Conservation (phyloP, 192 early-diverging fungal genomes). For the Spinellus fusiger region DNA sequence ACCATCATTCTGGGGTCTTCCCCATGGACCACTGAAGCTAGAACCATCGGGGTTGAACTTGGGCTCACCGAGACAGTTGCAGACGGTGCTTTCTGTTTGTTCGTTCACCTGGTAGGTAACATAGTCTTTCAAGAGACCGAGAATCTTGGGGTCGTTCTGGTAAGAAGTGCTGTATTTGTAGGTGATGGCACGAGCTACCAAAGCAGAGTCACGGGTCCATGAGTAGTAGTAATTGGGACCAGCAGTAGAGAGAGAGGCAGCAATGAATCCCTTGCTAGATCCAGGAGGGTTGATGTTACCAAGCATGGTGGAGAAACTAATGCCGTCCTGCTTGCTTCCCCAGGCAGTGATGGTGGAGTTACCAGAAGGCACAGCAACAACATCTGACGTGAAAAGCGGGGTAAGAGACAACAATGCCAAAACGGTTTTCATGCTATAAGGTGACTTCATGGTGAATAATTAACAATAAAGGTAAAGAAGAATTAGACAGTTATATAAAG, state of each 20-base stretch:
- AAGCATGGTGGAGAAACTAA: too few species aligned
- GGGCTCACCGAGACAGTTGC: conserved; percentile 54
- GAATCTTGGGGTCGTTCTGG: conserved; percentile 9
- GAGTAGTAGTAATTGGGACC: conserved; percentile 69
- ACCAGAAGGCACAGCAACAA: too few species aligned
- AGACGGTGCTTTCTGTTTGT: conserved; percentile 21
- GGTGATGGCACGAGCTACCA: conserved; percentile 8
- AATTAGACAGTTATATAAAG: too few species aligned
- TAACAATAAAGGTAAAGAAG: too few species aligned
- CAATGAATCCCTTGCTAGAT: conserved; percentile 19
- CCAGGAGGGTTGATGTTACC: conserved; percentile 24
- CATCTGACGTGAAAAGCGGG: too few species aligned
- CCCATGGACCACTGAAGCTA: conserved; percentile 45
- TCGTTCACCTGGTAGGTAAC: conserved; percentile 21
- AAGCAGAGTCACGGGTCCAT: conserved; percentile 58
- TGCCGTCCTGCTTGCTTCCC: too few species aligned
- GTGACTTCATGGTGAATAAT: too few species aligned
- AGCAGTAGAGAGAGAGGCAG: conserved; percentile 20
- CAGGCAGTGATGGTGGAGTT: too few species aligned
- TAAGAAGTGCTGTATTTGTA: conserved; percentile 11
- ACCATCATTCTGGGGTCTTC: conserved; percentile 67
- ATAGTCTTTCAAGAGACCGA: conserved; percentile 33
- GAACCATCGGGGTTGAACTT: conserved; percentile 56
- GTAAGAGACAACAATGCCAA: too few species aligned
- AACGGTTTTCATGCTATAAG: too few species aligned